These are phyloP conservation scores for Haberlea rhodopensis DNA, from an alignment of 257 asterid species.

Conservation along the genomic window DNA sequence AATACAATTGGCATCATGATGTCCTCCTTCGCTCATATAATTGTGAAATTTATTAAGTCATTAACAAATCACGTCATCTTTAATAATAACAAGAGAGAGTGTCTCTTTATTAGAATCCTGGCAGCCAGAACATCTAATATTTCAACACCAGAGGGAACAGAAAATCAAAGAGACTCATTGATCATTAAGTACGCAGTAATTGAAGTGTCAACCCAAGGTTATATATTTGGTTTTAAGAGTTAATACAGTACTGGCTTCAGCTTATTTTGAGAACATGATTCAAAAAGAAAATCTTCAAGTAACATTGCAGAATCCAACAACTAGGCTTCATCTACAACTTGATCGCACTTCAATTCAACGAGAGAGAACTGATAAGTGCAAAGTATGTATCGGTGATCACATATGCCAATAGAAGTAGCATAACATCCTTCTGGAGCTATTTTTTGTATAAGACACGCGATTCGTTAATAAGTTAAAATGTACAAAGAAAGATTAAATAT, in stretches of 20 bases:
- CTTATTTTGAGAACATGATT: neutral
- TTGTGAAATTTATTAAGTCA: neutral
- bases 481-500: neutral
- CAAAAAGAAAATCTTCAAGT: neutral
- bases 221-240: too few species aligned
- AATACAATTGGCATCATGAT: neutral
- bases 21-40: neutral
- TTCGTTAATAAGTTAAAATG: neutral
- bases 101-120: neutral
- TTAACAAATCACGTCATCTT: neutral
- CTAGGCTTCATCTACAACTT: neutral
- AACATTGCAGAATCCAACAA: neutral
- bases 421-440: neutral
- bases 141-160: neutral
- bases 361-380: neutral
- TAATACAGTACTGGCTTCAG: neutral
- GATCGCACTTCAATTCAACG: neutral
- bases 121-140: neutral
- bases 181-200: too few species aligned
- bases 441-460: neutral
- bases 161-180: too few species aligned
- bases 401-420: neutral
- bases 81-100: neutral
- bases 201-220: too few species aligned
- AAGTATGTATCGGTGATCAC: neutral